Base-by-base conservation (phyloP, 2,329 filamentous ascomycete genomes). In the Fusarium sp. region DNA sequence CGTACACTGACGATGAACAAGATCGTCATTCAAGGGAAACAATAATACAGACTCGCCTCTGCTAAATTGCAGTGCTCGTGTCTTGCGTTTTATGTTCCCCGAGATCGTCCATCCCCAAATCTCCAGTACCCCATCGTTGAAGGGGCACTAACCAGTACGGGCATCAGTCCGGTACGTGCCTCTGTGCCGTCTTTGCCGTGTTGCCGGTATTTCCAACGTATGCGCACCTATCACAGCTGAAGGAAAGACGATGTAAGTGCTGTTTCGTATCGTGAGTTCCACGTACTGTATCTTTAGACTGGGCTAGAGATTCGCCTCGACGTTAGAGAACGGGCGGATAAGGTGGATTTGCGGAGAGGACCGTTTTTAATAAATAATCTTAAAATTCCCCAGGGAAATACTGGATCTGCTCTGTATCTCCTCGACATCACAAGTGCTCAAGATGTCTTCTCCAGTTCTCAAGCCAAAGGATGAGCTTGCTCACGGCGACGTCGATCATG, bases 401-500 rank as follows among this genome's bases (percentile, higher is more conserved):
- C 21, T 57, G 55, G 32, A n/a, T 16, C 41, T 16, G 5, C 12
- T 13, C 18, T 12, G 25, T 18, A 63, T 45, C 14, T 27, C 41
- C 51, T 59, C 40, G 59, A 27, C 27, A 42, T 20, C 4, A 9
- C 18, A 40, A 40, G 23, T 50, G 12, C 11, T 20, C 25, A 64
- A 61, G 2, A 60, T 68, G 41, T 48, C 64, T 12, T 59, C 57
- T 32, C 46, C 32, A 12, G 41, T 48, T 40, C 18, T 50, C 13
- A 59, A 66, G 51, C 20, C 61, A 27, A 63, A 67, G 45, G 57
- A 46, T 14, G 47, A 56, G n/a, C 18, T 59, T 28, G 57, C 54
- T 25, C 45, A 63, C 6, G n/a, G 55, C 23, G 69, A 75, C 3
- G 55, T 72, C 27, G 68, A 51, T 43, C 70, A 61, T 32, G 20